phyloP scores from a whole-genome alignment of 352 stramenopile species.

The Aphanomyces cochlioides region DNA sequence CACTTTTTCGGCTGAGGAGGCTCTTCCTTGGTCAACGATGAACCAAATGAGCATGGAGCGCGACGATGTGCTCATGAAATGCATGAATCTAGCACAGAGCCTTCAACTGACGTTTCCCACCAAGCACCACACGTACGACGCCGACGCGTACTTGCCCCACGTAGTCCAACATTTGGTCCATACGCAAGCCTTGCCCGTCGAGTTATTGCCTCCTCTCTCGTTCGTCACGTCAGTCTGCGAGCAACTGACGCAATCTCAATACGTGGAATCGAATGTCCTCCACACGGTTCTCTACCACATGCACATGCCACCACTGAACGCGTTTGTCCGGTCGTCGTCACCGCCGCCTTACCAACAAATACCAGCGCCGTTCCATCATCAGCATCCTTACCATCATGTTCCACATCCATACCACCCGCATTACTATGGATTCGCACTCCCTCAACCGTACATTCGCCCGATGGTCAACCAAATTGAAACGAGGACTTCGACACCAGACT shows the following conservation, averaged over 20 bases:
- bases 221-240: conserved; percentile 18
- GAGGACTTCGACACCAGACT: neutral
- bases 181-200: neutral
- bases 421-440: neutral
- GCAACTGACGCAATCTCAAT: conserved; percentile 21
- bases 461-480: neutral
- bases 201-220: conserved; percentile 9
- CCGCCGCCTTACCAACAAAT: neutral
- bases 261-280: conserved; percentile 18
- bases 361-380: neutral
- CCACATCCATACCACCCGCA: neutral
- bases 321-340: neutral
- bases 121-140: conserved; percentile 19
- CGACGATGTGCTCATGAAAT: conserved; percentile 14
- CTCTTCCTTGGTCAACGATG: neutral
- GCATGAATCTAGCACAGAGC: conserved; percentile 10
- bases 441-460: neutral
- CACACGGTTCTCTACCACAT: conserved; percentile 19
- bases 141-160: conserved; percentile 9
- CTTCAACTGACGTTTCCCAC: conserved; percentile 20
- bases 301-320: conserved; percentile 15
- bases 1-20: conserved; percentile 21
- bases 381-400: neutral
- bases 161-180: conserved; percentile 11
- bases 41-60: conserved; percentile 11